A percentile compares a stretch with the other conserved stretches of the same genome.
phyloP scores from a whole-genome alignment of 768 basidiomycete genomes.

The Xerocomellus intermedius region DNA sequence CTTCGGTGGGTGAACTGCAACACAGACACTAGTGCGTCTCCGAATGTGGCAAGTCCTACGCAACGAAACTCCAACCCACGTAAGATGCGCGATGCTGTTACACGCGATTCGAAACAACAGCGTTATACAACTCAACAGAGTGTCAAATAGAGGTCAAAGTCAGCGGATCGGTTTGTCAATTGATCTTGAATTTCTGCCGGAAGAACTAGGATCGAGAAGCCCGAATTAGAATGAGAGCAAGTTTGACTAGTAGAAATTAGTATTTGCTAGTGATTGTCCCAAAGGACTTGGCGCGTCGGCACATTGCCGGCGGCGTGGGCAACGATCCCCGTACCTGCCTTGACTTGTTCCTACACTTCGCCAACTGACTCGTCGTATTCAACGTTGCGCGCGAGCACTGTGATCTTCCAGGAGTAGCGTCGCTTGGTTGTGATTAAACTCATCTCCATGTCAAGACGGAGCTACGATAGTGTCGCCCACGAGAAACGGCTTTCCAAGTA shows the following conservation, averaged over 20 bases:
- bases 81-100: not conserved
- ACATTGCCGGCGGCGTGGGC: not conserved
- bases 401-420: slow-evolving; percentile 7
- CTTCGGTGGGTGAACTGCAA: not conserved
- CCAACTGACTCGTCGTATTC: not conserved
- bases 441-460: slow-evolving; percentile 63
- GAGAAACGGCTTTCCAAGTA: slow-evolving; percentile 73
- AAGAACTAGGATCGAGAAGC: not conserved
- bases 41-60: not conserved
- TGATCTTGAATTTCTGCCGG: not conserved
- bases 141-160: not conserved
- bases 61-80: not conserved
- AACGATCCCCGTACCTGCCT: slow-evolving; percentile 40
- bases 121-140: too few relatives aligned
- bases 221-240: not conserved
- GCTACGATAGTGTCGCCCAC: slow-evolving; percentile 68
- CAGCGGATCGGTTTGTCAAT: too few relatives aligned
- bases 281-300: not conserved
- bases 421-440: slow-evolving; percentile 9
- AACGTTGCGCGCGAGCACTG: not conserved
- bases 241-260: not conserved
- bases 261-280: slow-evolving; percentile 29
- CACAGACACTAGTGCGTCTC: too few relatives aligned
- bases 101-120: not conserved
- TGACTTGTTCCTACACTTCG: not conserved